These are phyloP conservation scores for Dictyostelium brefeldianum DNA, from an alignment of 78 protist species.

Conservation along the genomic window DNA sequence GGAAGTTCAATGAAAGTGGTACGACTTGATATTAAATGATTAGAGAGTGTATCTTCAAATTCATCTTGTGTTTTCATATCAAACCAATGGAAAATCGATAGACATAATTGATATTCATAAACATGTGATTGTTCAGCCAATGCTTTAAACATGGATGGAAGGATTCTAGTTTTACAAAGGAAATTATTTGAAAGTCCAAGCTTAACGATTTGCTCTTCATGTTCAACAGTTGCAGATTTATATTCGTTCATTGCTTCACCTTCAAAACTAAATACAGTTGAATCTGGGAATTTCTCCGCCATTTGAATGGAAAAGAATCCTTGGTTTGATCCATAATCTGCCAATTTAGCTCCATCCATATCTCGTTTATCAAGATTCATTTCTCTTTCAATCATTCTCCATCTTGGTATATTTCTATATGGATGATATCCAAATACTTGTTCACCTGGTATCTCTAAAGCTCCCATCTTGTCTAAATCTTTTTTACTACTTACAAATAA, in stretches of 20 bases:
- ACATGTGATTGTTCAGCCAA: conserved; percentile 2
- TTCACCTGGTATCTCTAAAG: conserved; percentile 11
- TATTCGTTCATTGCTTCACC: conserved; percentile 63
- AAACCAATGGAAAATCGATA: conserved; percentile 73
- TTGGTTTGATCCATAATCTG: conserved; percentile 65
- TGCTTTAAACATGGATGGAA: conserved; percentile 27
- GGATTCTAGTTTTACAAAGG: conserved; percentile 29
- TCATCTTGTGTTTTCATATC: conserved; percentile 57
- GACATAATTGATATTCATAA: conserved; percentile 65
- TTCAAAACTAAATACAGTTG: conserved; percentile 23
- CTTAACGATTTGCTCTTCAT: conserved; percentile 11
- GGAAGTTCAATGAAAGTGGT: conserved; percentile 70
- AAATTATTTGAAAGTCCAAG: conserved; percentile 15
- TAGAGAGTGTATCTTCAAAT: conserved; percentile 34
- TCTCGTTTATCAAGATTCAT: conserved; percentile 12
- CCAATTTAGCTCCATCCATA: neutral
- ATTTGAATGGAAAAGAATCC: conserved; percentile 53
- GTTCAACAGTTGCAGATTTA: neutral
- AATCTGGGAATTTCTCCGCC: conserved; percentile 34
- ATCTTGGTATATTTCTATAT: conserved; percentile 61
- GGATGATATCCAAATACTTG: conserved; percentile 53
- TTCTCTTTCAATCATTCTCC: conserved; percentile 82
- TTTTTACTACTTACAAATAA: conserved; percentile 17
- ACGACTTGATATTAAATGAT: conserved; percentile 13
- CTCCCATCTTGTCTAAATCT: conserved; percentile 18